Evolutionary conservation across 495 filamentous ascomycete genomes (phyloP), one percentile per base, ranked within the genome.

Genomic region (Penicillium parvum): DNA sequence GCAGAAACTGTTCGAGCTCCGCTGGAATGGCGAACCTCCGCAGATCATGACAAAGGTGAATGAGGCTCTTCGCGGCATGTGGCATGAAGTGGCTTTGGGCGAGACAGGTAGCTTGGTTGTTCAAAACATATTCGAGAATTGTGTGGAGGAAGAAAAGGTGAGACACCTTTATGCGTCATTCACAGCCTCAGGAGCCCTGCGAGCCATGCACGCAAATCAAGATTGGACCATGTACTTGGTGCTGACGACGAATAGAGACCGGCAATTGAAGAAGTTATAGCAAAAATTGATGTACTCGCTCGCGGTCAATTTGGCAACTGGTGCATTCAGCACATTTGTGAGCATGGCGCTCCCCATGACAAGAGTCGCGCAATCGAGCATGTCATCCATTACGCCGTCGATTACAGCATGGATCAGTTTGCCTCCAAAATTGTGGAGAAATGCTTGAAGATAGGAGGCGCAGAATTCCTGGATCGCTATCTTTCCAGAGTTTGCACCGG

Each of bases 271-370:
- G 92, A 98, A 60, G 92, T 98, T 5, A 75, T 98, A 19, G 82
- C 75, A 23, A 95, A 89, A 60, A 94, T 97, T 43, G 88, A 97
- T 64, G 82, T 96, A 39, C 87, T 98, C 55, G 84, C 92, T 32
- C 92, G 95, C 64, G 92, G 92, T n/a, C 92, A 98, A 58, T 98
- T 97, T 60, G 92, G 92, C 35, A 98, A 98, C 58, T 98, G 92
- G 92, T 98, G 92, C 66, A 97, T 98, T 53, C 92, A 98, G 65
- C 92, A 98, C 66, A 90, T 98, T 59, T 98, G 92, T 68, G 92
- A 98, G 60, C 94, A 98, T 62, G 94, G 92, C 26, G 82, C 85
- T 46, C 88, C 90, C 19, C 82, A 82, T 43, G 92, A 98, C 61
- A 89, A 90, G 58, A 94, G 82, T 65, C 82, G 88, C 50, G 92